Percentiles rank a stretch among this genome's conserved stretches.
phyloP scores from a whole-genome alignment of 257 asterid genomes.

The Capsicum rhomboideum region DNA sequence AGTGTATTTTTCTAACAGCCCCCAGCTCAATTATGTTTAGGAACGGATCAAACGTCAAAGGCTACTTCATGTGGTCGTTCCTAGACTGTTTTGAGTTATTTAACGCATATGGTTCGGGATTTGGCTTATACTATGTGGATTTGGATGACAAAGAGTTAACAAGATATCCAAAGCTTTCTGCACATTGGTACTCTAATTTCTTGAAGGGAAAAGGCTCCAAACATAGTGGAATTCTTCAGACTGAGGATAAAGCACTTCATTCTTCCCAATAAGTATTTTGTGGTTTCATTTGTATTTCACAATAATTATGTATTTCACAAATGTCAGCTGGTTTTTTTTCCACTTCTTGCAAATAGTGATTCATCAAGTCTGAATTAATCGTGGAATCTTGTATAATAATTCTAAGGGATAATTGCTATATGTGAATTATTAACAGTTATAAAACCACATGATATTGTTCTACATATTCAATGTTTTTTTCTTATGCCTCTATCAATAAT shows the following conservation, averaged over 20 bases:
- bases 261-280: neutral
- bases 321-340: neutral
- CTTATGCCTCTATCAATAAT: no score
- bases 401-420: no score
- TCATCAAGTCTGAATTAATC: neutral
- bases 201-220: constrained; percentile 21
- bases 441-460: no score
- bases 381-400: neutral
- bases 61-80: constrained; percentile 54
- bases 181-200: constrained; percentile 43
- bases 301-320: neutral
- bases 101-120: constrained; percentile 21
- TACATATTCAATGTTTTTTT: no score
- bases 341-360: no score
- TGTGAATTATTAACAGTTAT: no score
- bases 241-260: neutral
- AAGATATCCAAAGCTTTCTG: constrained; percentile 44
- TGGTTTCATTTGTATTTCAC: neutral
- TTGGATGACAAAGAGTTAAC: constrained; percentile 32
- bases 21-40: constrained; percentile 8
- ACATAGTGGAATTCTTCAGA: neutral
- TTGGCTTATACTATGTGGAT: constrained; percentile 51
- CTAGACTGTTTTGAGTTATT: constrained; percentile 50
- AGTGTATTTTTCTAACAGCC: neutral
- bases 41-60: constrained; percentile 46